phyloP scores from a whole-genome alignment of 2,329 filamentous ascomycete species.

The Hypoxylon sp. region DNA sequence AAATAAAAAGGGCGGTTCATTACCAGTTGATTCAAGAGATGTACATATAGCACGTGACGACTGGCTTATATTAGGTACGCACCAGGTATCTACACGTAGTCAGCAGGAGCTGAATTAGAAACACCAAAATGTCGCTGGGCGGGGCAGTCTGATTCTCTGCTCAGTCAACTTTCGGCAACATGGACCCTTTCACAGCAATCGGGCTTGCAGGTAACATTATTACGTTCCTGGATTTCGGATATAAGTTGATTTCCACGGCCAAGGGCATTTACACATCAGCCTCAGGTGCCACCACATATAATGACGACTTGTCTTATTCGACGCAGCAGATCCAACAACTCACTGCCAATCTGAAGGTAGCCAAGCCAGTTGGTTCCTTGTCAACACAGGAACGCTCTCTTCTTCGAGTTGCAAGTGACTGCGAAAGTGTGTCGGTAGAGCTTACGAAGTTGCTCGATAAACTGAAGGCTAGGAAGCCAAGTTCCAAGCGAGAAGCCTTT shows the following conservation, averaged over 20 bases:
- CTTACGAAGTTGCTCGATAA: constrained; percentile 43
- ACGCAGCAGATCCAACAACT: constrained; percentile 21
- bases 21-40: not conserved
- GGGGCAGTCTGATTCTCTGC: not conserved
- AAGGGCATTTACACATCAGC: constrained; percentile 25
- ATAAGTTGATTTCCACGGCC: constrained; percentile 24
- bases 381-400: constrained; percentile 19
- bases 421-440: constrained; percentile 23
- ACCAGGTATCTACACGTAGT: not conserved
- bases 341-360: not conserved
- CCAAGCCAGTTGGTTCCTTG: constrained; percentile 3
- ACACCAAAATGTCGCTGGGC: not conserved
- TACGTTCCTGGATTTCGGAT: constrained; percentile 38
- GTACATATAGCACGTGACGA: constrained; percentile 10
- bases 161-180: constrained; percentile 1
- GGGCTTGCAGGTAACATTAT: constrained; percentile 38
- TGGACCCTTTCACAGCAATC: constrained; percentile 38
- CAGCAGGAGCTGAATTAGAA: constrained; percentile 6
- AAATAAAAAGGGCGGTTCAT: too few relatives aligned
- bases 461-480: constrained; percentile 40
- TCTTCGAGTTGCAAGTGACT: constrained; percentile 16
- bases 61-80: not conserved
- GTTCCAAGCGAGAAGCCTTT: constrained; percentile 30
- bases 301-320: constrained; percentile 16
- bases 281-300: constrained; percentile 13